Percentiles rank a stretch among this genome's conserved stretches.
phyloP scores from a whole-genome alignment of 768 basidiomycete genomes.

The Termitomyces sp. region DNA sequence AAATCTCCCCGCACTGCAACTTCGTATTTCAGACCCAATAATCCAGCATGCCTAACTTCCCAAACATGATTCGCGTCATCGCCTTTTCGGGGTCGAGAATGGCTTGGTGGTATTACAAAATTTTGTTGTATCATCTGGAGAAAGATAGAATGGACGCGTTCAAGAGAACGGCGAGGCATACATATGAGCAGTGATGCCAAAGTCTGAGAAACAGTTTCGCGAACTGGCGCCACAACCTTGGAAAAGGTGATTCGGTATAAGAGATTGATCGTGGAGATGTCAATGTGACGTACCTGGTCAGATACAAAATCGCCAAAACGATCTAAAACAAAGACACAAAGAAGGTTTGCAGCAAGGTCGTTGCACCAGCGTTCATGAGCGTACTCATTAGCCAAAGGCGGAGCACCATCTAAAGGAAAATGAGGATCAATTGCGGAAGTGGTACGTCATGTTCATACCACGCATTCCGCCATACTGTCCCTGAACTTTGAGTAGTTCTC shows the following conservation, averaged over 20 bases:
- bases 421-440: not conserved
- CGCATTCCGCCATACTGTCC: conserved; percentile 80
- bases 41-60: conserved; percentile 97
- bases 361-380: conserved; percentile 89
- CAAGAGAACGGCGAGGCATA: conserved; percentile 77
- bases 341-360: conserved; percentile 74
- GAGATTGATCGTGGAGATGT: not conserved
- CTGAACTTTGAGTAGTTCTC: conserved; percentile 82
- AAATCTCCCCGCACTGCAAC: conserved; percentile 90
- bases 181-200: conserved; percentile 84
- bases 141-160: conserved; percentile 77
- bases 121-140: conserved; percentile 94
- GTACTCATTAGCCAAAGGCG: conserved; percentile 51
- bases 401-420: conserved; percentile 38
- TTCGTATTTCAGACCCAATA: conserved; percentile 96
- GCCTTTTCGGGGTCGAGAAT: conserved; percentile 23
- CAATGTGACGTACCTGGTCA: conserved; percentile 54
- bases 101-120: conserved; percentile 42
- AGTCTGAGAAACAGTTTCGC: conserved; percentile 94
- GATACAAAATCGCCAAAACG: conserved; percentile 98
- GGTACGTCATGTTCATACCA: conserved; percentile 36
- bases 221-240: conserved; percentile 88
- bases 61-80: conserved; percentile 66
- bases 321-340: conserved; percentile 89
- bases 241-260: not conserved